Percentiles rank a stretch among this genome's conserved stretches.
phyloP scores from a whole-genome alignment of 2,329 filamentous ascomycete species.

The Pleurostoma richardsiae region DNA sequence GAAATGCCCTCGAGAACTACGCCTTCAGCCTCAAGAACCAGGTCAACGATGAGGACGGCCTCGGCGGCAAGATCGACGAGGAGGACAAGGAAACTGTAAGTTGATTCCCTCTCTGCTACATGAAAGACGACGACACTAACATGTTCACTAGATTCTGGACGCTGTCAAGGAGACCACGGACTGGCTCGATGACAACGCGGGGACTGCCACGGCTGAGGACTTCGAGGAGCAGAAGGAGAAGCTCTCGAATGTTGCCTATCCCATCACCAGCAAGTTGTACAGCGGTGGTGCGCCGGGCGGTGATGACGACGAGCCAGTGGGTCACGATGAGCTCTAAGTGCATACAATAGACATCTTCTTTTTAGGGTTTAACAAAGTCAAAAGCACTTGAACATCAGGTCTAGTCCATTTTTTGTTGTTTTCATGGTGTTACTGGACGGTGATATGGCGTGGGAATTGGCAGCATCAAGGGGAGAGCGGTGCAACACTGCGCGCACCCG shows the following conservation, averaged over 20 bases:
- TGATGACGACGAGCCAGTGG: conserved; percentile 63
- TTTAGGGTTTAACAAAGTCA: conserved; percentile 2
- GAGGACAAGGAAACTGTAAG: conserved; percentile 95
- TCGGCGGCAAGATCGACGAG: conserved; percentile 96
- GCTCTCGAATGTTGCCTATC: conserved; percentile 92
- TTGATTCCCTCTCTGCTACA: conserved; percentile 13
- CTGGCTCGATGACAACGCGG: conserved; percentile 94
- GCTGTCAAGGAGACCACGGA: conserved; percentile 95
- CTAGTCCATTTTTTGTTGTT: not conserved
- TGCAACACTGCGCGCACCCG: not conserved
- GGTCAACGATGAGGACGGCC: conserved; percentile 91
- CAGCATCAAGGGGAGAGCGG: not conserved
- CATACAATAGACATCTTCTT: conserved; percentile 23
- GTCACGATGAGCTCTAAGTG: conserved; percentile 76
- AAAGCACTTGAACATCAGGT: not conserved
- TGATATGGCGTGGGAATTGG: not conserved
- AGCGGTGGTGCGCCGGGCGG: conserved; percentile 55
- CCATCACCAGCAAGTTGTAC: conserved; percentile 98
- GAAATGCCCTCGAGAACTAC: conserved; percentile 98
- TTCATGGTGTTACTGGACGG: not conserved
- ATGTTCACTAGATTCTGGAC: conserved; percentile 62
- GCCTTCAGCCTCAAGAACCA: conserved; percentile 99
- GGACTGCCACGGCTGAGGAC: conserved; percentile 82
- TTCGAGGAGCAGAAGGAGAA: conserved; percentile 99
- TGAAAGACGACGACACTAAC: conserved; percentile 24